Conservation (phyloP, 345 rosid genomes). For the Euphorbia lathyris region DNA sequence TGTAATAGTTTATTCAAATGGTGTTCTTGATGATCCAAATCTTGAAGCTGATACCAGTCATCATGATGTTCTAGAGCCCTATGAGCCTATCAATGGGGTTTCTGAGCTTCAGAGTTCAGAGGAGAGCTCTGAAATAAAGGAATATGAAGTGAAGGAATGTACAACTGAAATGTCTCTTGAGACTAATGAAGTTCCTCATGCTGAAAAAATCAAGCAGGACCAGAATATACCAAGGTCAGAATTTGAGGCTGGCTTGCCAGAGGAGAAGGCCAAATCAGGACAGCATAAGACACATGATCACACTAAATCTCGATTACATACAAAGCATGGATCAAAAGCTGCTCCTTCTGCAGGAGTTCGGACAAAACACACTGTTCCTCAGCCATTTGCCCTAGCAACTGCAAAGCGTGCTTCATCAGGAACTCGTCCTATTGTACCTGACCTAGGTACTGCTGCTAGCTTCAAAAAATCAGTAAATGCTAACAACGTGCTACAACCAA, state of each 20-base stretch:
- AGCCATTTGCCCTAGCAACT: slow-evolving; percentile 82
- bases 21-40: slow-evolving; percentile 40
- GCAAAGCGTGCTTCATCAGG: slow-evolving; percentile 81
- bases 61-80: slow-evolving; percentile 37
- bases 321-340: slow-evolving; percentile 45
- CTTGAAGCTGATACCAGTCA: slow-evolving; percentile 42
- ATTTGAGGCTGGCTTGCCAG: slow-evolving; percentile 24
- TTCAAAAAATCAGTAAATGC: slow-evolving; percentile 27
- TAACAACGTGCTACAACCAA: slow-evolving; percentile 25
- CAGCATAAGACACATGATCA: slow-evolving; percentile 24
- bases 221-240: slow-evolving; percentile 24
- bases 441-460: too few relatives aligned
- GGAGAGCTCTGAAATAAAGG: slow-evolving; percentile 60
- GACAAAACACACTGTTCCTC: slow-evolving; percentile 74
- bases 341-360: slow-evolving; percentile 37
- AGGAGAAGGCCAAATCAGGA: slow-evolving; percentile 30
- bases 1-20: slow-evolving; percentile 46
- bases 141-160: slow-evolving; percentile 82
- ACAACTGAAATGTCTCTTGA: slow-evolving; percentile 50
- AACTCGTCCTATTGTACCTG: slow-evolving; percentile 42
- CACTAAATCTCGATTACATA: slow-evolving; percentile 28
- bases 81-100: slow-evolving; percentile 40
- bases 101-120: slow-evolving; percentile 44
- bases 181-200: slow-evolving; percentile 28
- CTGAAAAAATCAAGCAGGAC: slow-evolving; percentile 32